Conservation (phyloP, 2,329 filamentous ascomycete species). For the Neopestalotiopsis clavispora region DNA sequence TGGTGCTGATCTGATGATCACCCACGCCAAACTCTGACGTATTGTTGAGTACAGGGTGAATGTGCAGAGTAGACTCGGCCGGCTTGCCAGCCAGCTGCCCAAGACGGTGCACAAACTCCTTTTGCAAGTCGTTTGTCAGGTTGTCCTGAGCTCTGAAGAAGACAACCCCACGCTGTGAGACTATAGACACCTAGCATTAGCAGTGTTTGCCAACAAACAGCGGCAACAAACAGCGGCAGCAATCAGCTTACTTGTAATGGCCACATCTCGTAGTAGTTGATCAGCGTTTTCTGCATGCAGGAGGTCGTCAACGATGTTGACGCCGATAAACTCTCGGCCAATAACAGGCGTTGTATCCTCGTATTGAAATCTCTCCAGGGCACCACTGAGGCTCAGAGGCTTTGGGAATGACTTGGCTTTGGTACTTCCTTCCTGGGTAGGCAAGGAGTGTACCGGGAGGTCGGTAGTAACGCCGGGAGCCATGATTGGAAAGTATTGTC, state of each 20-base stretch:
- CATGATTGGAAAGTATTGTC: slow-evolving; percentile 20
- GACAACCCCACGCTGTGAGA: slow-evolving; percentile 67
- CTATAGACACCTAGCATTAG: slow-evolving; percentile 36
- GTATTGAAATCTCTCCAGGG: slow-evolving; percentile 47
- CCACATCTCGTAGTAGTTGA: slow-evolving; percentile 62
- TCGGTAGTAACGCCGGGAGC: slow-evolving; percentile 14
- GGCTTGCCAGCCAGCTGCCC: slow-evolving; percentile 66
- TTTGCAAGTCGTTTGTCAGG: slow-evolving; percentile 63
- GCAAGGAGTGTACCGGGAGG: slow-evolving; percentile 9
- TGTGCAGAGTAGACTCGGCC: slow-evolving; percentile 59
- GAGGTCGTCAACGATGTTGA: slow-evolving; percentile 59
- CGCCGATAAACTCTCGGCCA: slow-evolving; percentile 56
- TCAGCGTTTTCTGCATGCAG: slow-evolving; percentile 56
- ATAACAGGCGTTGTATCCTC: slow-evolving; percentile 60
- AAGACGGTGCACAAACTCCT: slow-evolving; percentile 61
- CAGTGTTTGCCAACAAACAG: not conserved
- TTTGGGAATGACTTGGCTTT: slow-evolving; percentile 15
- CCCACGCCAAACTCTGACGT: slow-evolving; percentile 54
- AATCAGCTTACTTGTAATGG: slow-evolving; percentile 56
- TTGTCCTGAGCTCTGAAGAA: slow-evolving; percentile 67
- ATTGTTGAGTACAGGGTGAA: slow-evolving; percentile 63
- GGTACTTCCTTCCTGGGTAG: not conserved
- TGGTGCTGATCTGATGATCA: slow-evolving; percentile 64
- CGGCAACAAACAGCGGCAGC: not conserved
- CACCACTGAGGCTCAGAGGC: slow-evolving; percentile 41